Conservation (phyloP, 176 grass and related monocot genomes). For the Raddia guianensis region DNA sequence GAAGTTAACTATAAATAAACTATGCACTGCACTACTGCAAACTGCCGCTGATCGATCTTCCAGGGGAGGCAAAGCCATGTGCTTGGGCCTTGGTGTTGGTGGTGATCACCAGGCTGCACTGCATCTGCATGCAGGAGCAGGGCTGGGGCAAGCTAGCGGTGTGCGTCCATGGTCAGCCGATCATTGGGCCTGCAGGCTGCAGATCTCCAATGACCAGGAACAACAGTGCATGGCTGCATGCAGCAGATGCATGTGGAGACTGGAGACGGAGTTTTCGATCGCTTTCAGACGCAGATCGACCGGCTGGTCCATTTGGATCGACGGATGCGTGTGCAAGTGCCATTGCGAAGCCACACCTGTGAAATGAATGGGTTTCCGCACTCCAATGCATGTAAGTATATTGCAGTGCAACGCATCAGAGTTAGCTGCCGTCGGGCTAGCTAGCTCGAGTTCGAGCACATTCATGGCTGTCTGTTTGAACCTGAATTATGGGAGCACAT, state of each 20-base stretch:
- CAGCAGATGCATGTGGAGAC: background rate
- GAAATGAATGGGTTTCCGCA: conserved; percentile 1
- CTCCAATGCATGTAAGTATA: conserved; percentile 1
- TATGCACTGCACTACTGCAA: too few species aligned
- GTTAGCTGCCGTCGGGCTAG: background rate
- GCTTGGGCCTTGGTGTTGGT: background rate
- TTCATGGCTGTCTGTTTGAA: conserved; percentile 42
- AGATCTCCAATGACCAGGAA: background rate
- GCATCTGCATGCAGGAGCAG: background rate
- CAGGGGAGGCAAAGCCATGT: background rate
- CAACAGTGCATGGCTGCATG: background rate
- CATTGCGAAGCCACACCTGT: too few species aligned
- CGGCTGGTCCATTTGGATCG: too few species aligned
- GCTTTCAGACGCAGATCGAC: background rate
- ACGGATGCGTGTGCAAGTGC: too few species aligned
- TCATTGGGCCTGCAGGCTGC: background rate
- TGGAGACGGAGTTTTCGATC: background rate
- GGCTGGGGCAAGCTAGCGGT: background rate
- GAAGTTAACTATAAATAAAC: too few species aligned
- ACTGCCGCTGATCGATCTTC: too few species aligned
- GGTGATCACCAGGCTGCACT: background rate
- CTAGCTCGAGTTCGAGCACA: background rate
- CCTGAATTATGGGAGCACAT: too few species aligned
- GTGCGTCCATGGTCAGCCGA: background rate
- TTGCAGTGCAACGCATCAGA: background rate